Evolutionary conservation across 2,329 filamentous ascomycete species (phyloP), one percentile per base, ranked within the genome.

Genomic region (Calonectria leucothoes): DNA sequence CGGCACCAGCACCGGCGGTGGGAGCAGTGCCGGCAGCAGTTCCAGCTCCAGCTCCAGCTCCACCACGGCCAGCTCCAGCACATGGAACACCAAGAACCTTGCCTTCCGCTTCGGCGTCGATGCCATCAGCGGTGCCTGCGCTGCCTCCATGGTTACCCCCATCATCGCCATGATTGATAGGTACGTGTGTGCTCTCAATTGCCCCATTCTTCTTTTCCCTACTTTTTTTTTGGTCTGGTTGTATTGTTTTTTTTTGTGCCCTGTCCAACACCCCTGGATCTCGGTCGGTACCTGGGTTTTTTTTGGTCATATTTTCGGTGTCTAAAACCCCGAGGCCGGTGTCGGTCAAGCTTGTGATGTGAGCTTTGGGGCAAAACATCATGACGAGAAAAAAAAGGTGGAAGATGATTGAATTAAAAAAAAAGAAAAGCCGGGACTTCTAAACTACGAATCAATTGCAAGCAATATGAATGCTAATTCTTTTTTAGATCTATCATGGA

Each of bases 111-210:
- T 97, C 15, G 91, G 88, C 52, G 90, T 92, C 20, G 95, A 98
- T 86, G 84, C 90, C 27, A 83, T 90, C 55, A 93, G 93, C 79
- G 95, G 95, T 1, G 89, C 90, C 2, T 89, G 91, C 57, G 94
- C 95, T 14, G 95, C 93, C 2, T 90, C 89, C 8, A 86, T 97
- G 74, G 93, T 98, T 61, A 95, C 95, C 69, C 95, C 96, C 1
- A 82, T 97, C 48, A 96, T 98, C 75, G 94, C 94, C 45, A 93
- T 97, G 77, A 97, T 98, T 84, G 95, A 98, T 84, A 92, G 93
- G 94, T 96, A 86, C 52, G 77, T 45, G 15, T 35, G 6, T 27
- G 14, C 14, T 63, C 23, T 31, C 10, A 8, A 27, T 23, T 20
- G 4, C 23, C 14, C 27, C n/a, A 20, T 39, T 27, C 63, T 20